These are phyloP conservation scores for Cutaneotrichosporon mucoides DNA, from an alignment of 1,284 basidiomycete genomes.

Conservation along the genomic window DNA sequence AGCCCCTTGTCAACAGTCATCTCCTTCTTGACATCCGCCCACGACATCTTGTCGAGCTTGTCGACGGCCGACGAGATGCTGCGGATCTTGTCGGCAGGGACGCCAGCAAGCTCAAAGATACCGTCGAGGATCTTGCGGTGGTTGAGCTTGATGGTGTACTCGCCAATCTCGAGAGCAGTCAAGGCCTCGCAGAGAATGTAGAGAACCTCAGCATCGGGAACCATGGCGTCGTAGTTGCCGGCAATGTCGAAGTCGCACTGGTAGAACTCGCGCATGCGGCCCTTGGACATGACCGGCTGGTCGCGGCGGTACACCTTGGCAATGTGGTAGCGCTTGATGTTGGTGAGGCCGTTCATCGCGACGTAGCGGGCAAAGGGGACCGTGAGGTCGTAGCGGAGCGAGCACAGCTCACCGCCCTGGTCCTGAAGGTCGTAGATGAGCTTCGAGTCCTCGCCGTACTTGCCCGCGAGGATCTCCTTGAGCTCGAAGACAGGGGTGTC, in stretches of 20 bases:
- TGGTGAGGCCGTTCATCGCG: slow-evolving; percentile 80
- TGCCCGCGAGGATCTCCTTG: slow-evolving; percentile 90
- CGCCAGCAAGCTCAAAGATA: slow-evolving; percentile 94
- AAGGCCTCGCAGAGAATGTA: slow-evolving; percentile 78
- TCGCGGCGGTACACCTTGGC: slow-evolving; percentile 97
- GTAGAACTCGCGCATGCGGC: slow-evolving; percentile 96
- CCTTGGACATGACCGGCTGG: slow-evolving; percentile 96
- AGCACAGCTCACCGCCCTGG: slow-evolving; percentile 97
- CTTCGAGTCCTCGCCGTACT: slow-evolving; percentile 96
- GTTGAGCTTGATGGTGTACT: slow-evolving; percentile 95
- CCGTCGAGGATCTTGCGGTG: slow-evolving; percentile 97
- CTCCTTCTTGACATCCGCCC: slow-evolving; percentile 89
- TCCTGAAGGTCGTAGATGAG: slow-evolving; percentile 97
- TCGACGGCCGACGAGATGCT: slow-evolving; percentile 97
- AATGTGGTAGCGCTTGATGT: slow-evolving; percentile 89
- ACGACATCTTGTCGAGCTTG: slow-evolving; percentile 95
- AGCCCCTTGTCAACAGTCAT: slow-evolving; percentile 96
- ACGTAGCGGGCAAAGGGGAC: slow-evolving; percentile 94
- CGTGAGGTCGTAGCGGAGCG: slow-evolving; percentile 92
- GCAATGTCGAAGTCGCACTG: slow-evolving; percentile 98
- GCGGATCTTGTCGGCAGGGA: slow-evolving; percentile 84
- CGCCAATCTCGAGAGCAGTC: slow-evolving; percentile 78
- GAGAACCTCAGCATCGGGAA: slow-evolving; percentile 91
- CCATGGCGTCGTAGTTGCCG: slow-evolving; percentile 92
- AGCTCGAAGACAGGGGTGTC: slow-evolving; percentile 98